A percentile compares a stretch with the other conserved stretches of the same genome.
Evolutionary conservation across 495 filamentous ascomycete species (phyloP).

Genomic region (Penicillium psychrofluorescens): DNA sequence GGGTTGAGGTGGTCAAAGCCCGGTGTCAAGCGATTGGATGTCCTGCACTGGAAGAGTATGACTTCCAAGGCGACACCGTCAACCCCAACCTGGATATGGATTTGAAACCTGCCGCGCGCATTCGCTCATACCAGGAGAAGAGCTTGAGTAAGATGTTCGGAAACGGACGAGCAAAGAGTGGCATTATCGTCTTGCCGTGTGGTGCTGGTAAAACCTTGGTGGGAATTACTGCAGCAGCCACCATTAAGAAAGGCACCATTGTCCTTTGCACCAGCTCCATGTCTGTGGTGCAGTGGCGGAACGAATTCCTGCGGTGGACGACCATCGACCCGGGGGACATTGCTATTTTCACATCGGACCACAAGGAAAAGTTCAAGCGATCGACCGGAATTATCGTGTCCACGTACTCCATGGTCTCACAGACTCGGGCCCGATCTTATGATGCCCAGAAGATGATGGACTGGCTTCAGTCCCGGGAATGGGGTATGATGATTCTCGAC

Average conservation of each 20-base stretch:
- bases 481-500: conserved; percentile 96
- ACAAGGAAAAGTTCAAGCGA: conserved; percentile 81
- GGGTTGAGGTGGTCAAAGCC: conserved; percentile 81
- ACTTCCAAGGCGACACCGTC: conserved; percentile 86
- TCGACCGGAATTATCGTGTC: conserved; percentile 94
- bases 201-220: conserved; percentile 97
- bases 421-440: conserved; percentile 76
- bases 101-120: conserved; percentile 49
- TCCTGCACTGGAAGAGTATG: conserved; percentile 93
- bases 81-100: conserved; percentile 92
- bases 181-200: conserved; percentile 95
- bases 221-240: conserved; percentile 93
- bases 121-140: conserved; percentile 77
- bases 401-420: conserved; percentile 97
- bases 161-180: conserved; percentile 92
- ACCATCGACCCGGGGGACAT: conserved; percentile 93
- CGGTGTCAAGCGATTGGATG: conserved; percentile 79
- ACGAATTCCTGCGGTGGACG: conserved; percentile 95
- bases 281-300: conserved; percentile 95
- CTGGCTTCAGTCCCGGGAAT: conserved; percentile 84
- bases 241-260: conserved; percentile 92
- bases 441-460: conserved; percentile 98
- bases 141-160: conserved; percentile 98
- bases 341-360: conserved; percentile 89
- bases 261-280: conserved; percentile 95